Conservation (phyloP, 805 yeast species). For the Myxozyma sirexii region DNA sequence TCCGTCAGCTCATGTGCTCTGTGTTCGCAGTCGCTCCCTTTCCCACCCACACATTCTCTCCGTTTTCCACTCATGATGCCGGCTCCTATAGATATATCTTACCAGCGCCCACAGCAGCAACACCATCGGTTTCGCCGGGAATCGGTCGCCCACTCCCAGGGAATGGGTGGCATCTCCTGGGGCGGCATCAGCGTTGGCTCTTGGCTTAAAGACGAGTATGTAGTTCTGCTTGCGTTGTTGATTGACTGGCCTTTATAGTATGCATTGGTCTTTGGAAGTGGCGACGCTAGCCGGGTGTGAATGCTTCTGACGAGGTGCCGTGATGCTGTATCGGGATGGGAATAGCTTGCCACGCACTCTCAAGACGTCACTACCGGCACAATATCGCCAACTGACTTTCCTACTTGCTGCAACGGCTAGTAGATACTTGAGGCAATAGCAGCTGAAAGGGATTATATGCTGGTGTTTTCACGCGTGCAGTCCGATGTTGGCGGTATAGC, state of each 20-base stretch:
- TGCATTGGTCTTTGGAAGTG: not conserved
- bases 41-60: not conserved
- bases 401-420: no score
- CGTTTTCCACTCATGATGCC: slow-evolving; percentile 35
- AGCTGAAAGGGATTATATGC: no score
- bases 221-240: not conserved
- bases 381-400: no score
- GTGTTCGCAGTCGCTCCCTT: not conserved
- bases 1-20: not conserved
- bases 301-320: no score
- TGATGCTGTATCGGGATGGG: no score
- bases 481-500: no score
- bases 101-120: slow-evolving; percentile 43
- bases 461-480: no score
- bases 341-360: no score
- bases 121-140: slow-evolving; percentile 70
- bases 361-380: no score
- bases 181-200: slow-evolving; percentile 93
- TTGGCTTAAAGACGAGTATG: slow-evolving; percentile 86
- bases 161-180: slow-evolving; percentile 98
- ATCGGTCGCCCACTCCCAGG: slow-evolving; percentile 92
- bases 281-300: no score
- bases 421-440: no score
- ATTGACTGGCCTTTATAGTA: not conserved
- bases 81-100: slow-evolving; percentile 49